These are phyloP conservation scores for Ophiostoma himal-ulmi DNA, from an alignment of 2,329 filamentous ascomycete species.

Conservation along the genomic window DNA sequence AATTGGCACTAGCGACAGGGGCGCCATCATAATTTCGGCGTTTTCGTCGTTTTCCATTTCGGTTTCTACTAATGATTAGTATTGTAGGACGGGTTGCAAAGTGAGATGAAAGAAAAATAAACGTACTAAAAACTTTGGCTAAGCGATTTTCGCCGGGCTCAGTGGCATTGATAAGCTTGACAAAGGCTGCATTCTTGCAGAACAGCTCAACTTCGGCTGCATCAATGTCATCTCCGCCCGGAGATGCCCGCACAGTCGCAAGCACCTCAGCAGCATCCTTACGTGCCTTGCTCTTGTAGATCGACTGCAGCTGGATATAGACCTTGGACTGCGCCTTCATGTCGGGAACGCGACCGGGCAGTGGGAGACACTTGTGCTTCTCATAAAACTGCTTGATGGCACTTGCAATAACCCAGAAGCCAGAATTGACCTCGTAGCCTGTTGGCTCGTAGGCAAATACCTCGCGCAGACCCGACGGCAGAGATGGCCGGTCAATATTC, in stretches of 20 bases:
- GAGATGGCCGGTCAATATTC: slow-evolving; percentile 62
- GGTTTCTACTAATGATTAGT: slow-evolving; percentile 37
- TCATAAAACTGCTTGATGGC: slow-evolving; percentile 73
- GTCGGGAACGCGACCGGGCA: slow-evolving; percentile 84
- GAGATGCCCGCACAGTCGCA: slow-evolving; percentile 50
- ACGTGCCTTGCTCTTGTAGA: slow-evolving; percentile 86
- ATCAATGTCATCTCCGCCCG: slow-evolving; percentile 51
- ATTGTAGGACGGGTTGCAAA: slow-evolving; percentile 21
- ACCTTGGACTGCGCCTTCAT: slow-evolving; percentile 94
- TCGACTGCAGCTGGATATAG: slow-evolving; percentile 83
- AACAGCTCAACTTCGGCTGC: slow-evolving; percentile 78
- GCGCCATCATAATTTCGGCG: slow-evolving; percentile 44
- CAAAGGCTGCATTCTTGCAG: slow-evolving; percentile 90
- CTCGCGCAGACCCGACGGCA: slow-evolving; percentile 65
- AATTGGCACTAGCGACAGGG: slow-evolving; percentile 58
- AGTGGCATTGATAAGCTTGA: slow-evolving; percentile 70
- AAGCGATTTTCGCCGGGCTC: slow-evolving; percentile 40
- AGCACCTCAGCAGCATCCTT: slow-evolving; percentile 72
- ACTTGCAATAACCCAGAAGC: slow-evolving; percentile 84
- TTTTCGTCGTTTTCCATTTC: slow-evolving; percentile 52
- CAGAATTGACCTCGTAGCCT: slow-evolving; percentile 35
- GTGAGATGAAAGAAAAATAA: neutral
- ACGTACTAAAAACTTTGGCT: slow-evolving; percentile 51
- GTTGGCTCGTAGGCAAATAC: slow-evolving; percentile 61
- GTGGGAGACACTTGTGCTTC: slow-evolving; percentile 66